Conservation (phyloP, 495 filamentous ascomycete species). For the Aspergillus biplanus region DNA sequence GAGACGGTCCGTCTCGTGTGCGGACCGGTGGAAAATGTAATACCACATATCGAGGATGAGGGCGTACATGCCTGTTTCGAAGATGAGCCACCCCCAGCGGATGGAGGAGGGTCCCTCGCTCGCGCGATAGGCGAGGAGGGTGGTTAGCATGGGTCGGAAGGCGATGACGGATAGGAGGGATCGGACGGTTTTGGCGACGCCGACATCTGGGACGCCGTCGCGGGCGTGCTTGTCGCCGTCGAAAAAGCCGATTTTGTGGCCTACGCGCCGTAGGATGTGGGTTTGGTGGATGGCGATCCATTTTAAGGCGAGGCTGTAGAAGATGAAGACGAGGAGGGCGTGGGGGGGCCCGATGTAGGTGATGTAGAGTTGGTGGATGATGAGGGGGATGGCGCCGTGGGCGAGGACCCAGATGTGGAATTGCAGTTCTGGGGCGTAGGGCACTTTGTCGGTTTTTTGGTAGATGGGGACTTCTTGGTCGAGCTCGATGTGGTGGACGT, state of each 20-base stretch:
- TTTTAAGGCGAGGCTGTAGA: conserved; percentile 35
- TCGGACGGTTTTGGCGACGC: conserved; percentile 25
- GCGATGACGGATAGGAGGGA: conserved; percentile 29
- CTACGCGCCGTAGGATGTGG: conserved; percentile 31
- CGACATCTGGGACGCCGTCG: conserved; percentile 33
- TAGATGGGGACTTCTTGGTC: conserved; percentile 35
- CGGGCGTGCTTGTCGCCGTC: conserved; percentile 33
- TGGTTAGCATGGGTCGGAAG: conserved; percentile 25
- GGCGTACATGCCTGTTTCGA: conserved; percentile 44
- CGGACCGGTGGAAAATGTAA: conserved; percentile 48
- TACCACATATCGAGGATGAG: conserved; percentile 51
- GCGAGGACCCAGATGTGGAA: conserved; percentile 38
- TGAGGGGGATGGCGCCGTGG: conserved; percentile 31
- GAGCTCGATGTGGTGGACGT: conserved; percentile 30
- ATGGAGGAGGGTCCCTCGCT: conserved; percentile 18
- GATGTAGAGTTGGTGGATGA: conserved; percentile 35
- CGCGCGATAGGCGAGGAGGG: conserved; percentile 28
- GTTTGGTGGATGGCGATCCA: conserved; percentile 41
- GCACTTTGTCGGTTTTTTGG: conserved; percentile 37
- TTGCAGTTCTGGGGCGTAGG: conserved; percentile 32
- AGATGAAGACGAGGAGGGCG: conserved; percentile 27
- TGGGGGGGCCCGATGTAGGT: conserved; percentile 29
- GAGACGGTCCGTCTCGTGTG: conserved; percentile 42
- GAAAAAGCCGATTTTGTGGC: conserved; percentile 29
- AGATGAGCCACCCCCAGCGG: conserved; percentile 39